Evolutionary conservation across 129 eudicot species (phyloP).

Genomic region (Oenanthe sinensis): DNA sequence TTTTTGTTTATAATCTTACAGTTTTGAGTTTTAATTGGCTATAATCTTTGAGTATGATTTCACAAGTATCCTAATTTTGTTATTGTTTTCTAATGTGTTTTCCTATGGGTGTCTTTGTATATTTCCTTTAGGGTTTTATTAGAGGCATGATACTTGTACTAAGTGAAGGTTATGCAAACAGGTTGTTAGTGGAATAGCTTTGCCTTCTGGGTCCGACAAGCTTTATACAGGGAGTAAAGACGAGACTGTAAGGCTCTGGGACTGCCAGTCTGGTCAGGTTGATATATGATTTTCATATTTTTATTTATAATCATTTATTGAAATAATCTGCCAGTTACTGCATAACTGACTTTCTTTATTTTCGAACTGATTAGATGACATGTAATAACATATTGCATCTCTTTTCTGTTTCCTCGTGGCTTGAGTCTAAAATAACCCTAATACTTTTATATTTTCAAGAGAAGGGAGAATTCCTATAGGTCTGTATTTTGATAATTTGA

Average conservation of each 20-base stretch:
- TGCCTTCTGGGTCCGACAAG: constrained; percentile 84
- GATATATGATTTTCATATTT: not conserved
- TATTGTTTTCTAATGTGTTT: not conserved
- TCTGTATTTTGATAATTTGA: not conserved
- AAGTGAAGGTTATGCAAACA: constrained; percentile 16
- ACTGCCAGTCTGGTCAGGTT: constrained; percentile 99
- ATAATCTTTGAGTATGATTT: not conserved
- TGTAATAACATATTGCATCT: not conserved
- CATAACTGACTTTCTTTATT: not conserved
- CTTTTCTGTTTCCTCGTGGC: not conserved
- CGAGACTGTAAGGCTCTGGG: constrained; percentile 87
- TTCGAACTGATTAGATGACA: not conserved
- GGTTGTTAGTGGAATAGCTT: constrained; percentile 82
- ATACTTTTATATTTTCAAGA: not conserved
- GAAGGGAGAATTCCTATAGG: not conserved
- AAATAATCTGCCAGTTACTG: constrained; percentile 1
- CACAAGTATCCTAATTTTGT: not conserved
- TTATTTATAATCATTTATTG: not conserved
- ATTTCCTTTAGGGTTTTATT: not conserved
- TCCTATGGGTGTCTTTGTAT: not conserved
- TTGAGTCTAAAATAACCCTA: not conserved
- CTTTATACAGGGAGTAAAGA: constrained; percentile 89
- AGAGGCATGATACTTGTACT: not conserved
- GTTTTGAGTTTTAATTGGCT: not conserved
- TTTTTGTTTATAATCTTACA: not conserved